These are phyloP conservation scores for Turnera subulata DNA, from an alignment of 345 rosid genomes.

Conservation along the genomic window DNA sequence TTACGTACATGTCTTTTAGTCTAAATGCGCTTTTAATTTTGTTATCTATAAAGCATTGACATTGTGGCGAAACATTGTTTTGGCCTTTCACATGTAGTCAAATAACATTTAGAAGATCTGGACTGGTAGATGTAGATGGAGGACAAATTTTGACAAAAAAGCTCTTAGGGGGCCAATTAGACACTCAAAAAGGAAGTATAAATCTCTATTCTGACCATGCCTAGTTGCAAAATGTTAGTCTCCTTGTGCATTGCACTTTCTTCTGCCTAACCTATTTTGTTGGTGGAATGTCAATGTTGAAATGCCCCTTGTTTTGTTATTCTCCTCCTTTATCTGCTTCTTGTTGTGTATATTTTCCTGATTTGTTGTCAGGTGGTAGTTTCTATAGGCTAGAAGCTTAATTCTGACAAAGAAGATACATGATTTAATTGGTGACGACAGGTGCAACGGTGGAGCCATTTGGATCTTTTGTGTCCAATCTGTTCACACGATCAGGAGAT, in stretches of 20 bases:
- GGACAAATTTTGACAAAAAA: too few species aligned
- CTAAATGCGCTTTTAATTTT: too few species aligned
- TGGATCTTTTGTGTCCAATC: constrained; percentile 88
- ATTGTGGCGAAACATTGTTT: too few species aligned
- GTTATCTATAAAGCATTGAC: too few species aligned
- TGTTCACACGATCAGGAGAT: constrained; percentile 75
- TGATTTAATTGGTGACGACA: constrained; percentile 27
- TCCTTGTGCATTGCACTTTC: background rate
- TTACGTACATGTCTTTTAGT: too few species aligned
- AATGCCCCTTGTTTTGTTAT: background rate
- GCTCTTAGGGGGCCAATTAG: too few species aligned
- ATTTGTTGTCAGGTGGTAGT: background rate
- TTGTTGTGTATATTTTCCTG: background rate
- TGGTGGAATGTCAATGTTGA: background rate
- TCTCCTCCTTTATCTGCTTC: background rate
- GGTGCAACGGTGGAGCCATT: constrained; percentile 88
- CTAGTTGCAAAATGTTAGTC: too few species aligned
- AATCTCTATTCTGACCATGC: too few species aligned
- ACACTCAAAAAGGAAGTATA: too few species aligned
- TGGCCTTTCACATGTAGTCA: too few species aligned
- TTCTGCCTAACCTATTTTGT: background rate
- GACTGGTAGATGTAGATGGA: too few species aligned
- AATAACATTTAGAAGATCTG: too few species aligned
- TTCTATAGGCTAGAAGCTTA: background rate
- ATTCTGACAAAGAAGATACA: background rate